These are phyloP conservation scores for Boletus pseudo-olivaceus DNA, from an alignment of 768 basidiomycete species.

Conservation along the genomic window DNA sequence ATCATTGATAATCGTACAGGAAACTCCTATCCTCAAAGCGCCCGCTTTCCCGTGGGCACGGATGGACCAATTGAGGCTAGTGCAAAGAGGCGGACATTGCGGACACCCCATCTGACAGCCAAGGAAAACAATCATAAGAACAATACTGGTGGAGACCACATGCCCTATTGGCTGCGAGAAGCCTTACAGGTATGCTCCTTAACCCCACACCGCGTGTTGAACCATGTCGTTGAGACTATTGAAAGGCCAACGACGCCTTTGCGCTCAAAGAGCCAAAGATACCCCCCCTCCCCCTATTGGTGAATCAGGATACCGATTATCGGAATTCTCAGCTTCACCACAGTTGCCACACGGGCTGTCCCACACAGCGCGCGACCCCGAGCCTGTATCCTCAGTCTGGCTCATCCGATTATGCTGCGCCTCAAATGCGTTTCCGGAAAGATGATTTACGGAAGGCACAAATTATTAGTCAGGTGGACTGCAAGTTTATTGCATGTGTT, in stretches of 20 bases:
- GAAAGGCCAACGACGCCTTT: conserved; percentile 58
- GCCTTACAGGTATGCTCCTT: conserved; percentile 50
- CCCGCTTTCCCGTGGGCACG: conserved; percentile 6
- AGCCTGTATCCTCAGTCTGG: conserved; percentile 8
- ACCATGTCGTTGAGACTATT: conserved; percentile 8
- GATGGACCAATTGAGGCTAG: conserved; percentile 6
- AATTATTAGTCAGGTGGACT: conserved; percentile 83
- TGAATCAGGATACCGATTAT: conserved; percentile 11
- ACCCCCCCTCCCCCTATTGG: conserved; percentile 29
- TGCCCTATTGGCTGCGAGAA: conserved; percentile 63
- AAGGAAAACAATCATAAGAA: conserved; percentile 3
- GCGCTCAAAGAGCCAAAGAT: conserved; percentile 46
- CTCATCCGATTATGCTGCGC: conserved; percentile 10
- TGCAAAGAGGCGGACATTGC: conserved; percentile 16
- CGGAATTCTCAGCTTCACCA: conserved; percentile 6
- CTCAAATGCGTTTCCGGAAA: conserved; percentile 43
- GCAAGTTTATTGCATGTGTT: conserved; percentile 84
- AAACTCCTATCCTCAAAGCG: conserved; percentile 48
- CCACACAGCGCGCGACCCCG: conserved; percentile 4
- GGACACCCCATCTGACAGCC: conserved; percentile 2
- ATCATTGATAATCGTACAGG: conserved; percentile 67
- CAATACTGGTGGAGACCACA: conserved; percentile 12
- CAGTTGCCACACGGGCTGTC: conserved; percentile 13
- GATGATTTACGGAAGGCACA: conserved; percentile 52
- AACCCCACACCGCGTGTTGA: conserved; percentile 7